Conservation (phyloP, 176 grass and related monocot genomes). For the Eremochloa ophiuroides region DNA sequence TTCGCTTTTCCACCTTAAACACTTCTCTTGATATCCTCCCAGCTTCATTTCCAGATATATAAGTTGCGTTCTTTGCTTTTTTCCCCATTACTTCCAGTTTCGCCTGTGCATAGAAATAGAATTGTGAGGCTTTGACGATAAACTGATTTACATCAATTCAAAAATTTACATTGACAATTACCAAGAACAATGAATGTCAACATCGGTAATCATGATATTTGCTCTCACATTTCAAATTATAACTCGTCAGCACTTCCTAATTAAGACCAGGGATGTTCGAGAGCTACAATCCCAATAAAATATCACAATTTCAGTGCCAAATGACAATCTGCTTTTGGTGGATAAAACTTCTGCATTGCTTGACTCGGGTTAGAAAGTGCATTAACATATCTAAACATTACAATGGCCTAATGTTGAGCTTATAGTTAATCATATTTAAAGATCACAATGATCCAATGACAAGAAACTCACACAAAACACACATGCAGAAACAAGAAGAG, state of each 20-base stretch:
- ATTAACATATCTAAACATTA: background rate
- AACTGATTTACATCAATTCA: background rate
- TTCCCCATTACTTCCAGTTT: constrained; percentile 84
- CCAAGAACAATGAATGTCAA: background rate
- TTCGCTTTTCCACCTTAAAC: constrained; percentile 75
- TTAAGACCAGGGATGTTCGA: background rate
- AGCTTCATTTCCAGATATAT: constrained; percentile 82
- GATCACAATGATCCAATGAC: background rate
- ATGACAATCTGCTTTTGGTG: background rate
- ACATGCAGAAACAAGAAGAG: background rate
- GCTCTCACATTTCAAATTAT: background rate
- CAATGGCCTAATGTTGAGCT: background rate
- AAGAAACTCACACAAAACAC: background rate
- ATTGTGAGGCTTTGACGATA: constrained; percentile 16
- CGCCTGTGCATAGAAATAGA: constrained; percentile 37
- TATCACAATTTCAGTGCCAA: background rate
- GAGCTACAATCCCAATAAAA: background rate
- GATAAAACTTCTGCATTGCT: background rate
- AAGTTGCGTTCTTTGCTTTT: constrained; percentile 87
- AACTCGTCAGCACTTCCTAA: background rate
- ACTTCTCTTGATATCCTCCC: constrained; percentile 81
- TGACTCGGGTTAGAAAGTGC: background rate
- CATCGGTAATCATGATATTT: background rate
- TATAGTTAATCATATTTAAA: background rate
- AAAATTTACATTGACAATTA: background rate